phyloP scores from a whole-genome alignment of 257 asterid species.

The Asclepias syriaca region DNA sequence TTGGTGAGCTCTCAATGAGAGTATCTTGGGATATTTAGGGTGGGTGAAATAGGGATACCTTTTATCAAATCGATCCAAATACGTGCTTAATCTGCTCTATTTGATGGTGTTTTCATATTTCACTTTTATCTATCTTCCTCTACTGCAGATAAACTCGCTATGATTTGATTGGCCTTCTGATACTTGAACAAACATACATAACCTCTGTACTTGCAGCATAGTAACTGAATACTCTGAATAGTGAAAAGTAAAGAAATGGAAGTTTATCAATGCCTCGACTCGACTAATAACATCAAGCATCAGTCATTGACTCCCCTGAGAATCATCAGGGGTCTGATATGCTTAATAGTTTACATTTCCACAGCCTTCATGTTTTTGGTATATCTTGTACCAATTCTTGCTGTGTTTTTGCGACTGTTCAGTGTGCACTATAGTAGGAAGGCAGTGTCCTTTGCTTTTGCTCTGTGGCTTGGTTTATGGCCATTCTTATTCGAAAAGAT shows the following conservation, averaged over 20 bases:
- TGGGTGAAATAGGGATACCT: no score
- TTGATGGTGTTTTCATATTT: background rate
- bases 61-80: background rate
- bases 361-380: slow-evolving; percentile 70
- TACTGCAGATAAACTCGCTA: slow-evolving; percentile 14
- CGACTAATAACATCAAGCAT: slow-evolving; percentile 26
- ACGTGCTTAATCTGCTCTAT: background rate
- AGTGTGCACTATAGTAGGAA: slow-evolving; percentile 61
- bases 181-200: background rate
- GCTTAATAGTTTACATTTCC: slow-evolving; percentile 42
- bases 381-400: slow-evolving; percentile 40
- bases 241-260: slow-evolving; percentile 14
- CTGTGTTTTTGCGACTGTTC: slow-evolving; percentile 45
- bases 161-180: slow-evolving; percentile 5
- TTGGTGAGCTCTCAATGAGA: background rate
- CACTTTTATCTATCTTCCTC: background rate
- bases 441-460: slow-evolving; percentile 47
- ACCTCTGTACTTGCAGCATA: background rate
- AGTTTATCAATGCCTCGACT: background rate
- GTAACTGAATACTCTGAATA: slow-evolving; percentile 1
- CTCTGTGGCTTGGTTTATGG: slow-evolving; percentile 88
- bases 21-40: background rate
- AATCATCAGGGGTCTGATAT: slow-evolving; percentile 52
- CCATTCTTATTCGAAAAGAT: slow-evolving; percentile 83
- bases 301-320: slow-evolving; percentile 45